Base-by-base conservation (phyloP, 2,329 filamentous ascomycete species). In the Trematosphaeria pertusa region DNA sequence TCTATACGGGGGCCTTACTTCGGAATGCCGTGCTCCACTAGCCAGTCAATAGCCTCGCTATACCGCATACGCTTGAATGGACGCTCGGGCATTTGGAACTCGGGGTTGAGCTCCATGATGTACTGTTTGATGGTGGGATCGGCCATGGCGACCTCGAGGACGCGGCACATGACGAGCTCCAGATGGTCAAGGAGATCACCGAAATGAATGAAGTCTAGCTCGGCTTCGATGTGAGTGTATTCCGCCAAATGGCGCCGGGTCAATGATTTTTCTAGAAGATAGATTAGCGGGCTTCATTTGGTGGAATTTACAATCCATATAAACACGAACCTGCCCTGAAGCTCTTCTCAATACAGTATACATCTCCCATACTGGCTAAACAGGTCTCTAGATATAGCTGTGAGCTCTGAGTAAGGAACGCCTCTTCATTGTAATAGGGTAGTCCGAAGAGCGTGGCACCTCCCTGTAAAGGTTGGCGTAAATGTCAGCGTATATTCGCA, bases 381-480 rank as follows among this genome's bases (percentile, higher is more conserved):
- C 87, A 91, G 22, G 94, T 99, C 80, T 99, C 94, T 48, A 99
- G 88, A 76, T 99, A 99, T 43, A 99, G 85, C 75, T 99, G 94
- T 24, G 90, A 96, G 3, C 92, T 97, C 76, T 99, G 94, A 3
- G 94, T 97, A 54, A 99, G 85, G 78, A 92, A 99, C 49, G 94
- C 89, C 61, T 87, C 83, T 74, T 97, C 89, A 61, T 86, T 87
- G 75, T 96, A 97, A 80, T 94, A 95, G 67, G 88, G 81, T 65
- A 96, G 88, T 50, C 84, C 85, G 82, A 97, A 97, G 28, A 97
- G 85, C 3, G 92, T 97, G 61, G 89, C 85, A 46, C 92, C 92
- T 57, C 92, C 92, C n/a, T n/a, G n/a, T n/a, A n/a, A n/a, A n/a
- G n/a, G n/a, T n/a, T n/a, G n/a, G n/a, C n/a, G n/a, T n/a, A n/a